Evolutionary conservation across 164 flowering plant genomes (phyloP), one percentile per base, ranked within the genome.

Genomic region (Nymphaea thermarum): DNA sequence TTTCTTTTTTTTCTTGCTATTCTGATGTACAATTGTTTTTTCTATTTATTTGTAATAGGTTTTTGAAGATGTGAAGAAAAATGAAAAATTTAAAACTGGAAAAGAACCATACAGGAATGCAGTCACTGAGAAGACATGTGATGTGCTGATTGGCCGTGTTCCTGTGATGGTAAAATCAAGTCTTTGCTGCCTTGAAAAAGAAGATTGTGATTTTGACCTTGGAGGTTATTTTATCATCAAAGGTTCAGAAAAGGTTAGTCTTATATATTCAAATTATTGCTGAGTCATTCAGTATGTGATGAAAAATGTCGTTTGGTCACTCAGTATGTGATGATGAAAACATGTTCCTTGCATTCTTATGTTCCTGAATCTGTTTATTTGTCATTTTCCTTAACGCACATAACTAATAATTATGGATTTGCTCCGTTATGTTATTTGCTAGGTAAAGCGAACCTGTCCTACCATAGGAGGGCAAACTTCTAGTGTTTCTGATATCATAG

Each of bases 81-180:
- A 90, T 74, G 98, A 91, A 81, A 89, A 91, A 69, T 89, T 87
- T 69, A 91, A 89, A 74, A 88, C 97, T 65, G 98, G 97, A 12
- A 76, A 71, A 71, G 91, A 85, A n/a, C 66, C 80, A 43, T 67
- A 60, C 70, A 82, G 81, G 77, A 73, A 78, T 2, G 57, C 80
- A 42, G 15, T 76, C 60, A 60, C 63, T 43, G 79, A 78, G 4
- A 68, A 53, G 6, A 36, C 4, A 61, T 80, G 73, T 64, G 87
- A 84, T 6, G 76, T 89, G 2, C 45, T 77, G 16, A 74, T 94
- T 62, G 98, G 98, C 64, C 81, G 87, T 67, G 73, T 94, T 41
- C 98, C 98, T n/a, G 92, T 94, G 51, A 94, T 94, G 98, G 97
- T 94, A 71, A 87, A 75, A 60, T 94, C 98, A 18, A 83, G 82